A percentile compares a stretch with the other conserved stretches of the same genome.
phyloP scores from a whole-genome alignment of 2,329 filamentous ascomycete genomes.

The Talaromyces verruculosus region DNA sequence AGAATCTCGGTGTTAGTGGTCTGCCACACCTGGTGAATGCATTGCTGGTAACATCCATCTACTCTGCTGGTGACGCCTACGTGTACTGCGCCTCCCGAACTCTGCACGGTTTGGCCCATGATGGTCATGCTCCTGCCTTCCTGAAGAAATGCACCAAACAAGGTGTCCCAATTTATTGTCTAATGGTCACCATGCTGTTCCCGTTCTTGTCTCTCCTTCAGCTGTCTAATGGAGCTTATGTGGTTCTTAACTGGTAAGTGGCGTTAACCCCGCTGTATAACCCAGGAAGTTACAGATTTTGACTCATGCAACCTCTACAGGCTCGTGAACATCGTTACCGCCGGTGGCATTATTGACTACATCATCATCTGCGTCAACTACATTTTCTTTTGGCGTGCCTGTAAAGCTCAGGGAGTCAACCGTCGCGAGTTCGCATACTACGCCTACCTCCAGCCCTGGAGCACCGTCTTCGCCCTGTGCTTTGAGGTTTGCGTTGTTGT shows the following conservation, averaged over 20 bases:
- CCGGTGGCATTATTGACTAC: constrained; percentile 56
- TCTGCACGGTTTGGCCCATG: constrained; percentile 66
- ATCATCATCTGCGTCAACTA: constrained; percentile 63
- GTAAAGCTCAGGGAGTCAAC: constrained; percentile 58
- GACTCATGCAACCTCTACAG: background rate
- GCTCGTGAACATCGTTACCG: constrained; percentile 20
- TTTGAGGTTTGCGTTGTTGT: constrained; percentile 19
- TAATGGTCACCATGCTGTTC: constrained; percentile 41
- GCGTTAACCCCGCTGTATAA: constrained; percentile 29
- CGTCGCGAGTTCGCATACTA: constrained; percentile 59
- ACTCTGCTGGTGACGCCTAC: constrained; percentile 68
- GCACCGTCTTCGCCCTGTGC: constrained; percentile 20
- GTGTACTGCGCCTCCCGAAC: constrained; percentile 68
- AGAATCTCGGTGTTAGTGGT: constrained; percentile 61
- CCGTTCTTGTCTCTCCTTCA: constrained; percentile 67
- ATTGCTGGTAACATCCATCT: constrained; percentile 66
- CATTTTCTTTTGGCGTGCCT: constrained; percentile 62
- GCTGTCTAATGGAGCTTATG: constrained; percentile 54
- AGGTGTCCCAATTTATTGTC: constrained; percentile 19
- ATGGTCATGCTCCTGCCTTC: constrained; percentile 60
- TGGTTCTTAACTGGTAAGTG: constrained; percentile 60
- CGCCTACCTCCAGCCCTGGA: constrained; percentile 65
- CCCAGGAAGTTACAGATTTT: background rate
- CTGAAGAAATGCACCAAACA: constrained; percentile 16
- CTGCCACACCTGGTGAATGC: constrained; percentile 73